A percentile compares a stretch with the other conserved stretches of the same genome.
Evolutionary conservation across 768 basidiomycete species (phyloP).

Genomic region (Guyanaporus albipodus): DNA sequence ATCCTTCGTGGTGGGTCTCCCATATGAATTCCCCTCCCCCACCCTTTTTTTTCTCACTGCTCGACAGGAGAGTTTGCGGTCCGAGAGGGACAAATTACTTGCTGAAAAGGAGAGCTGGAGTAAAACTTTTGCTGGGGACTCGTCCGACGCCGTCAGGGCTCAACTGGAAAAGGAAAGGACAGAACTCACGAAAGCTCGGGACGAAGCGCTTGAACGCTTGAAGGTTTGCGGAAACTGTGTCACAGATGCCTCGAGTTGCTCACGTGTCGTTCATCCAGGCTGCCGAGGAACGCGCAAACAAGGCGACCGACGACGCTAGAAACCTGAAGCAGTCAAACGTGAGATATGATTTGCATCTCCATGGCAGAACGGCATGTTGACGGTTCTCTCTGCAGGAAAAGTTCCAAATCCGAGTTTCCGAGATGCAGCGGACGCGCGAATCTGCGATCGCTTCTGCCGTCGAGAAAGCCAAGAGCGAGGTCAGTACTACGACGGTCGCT

Average conservation of each 20-base stretch:
- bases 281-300: slow-evolving; percentile 42
- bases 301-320: slow-evolving; percentile 41
- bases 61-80: slow-evolving; percentile 46
- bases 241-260: not conserved
- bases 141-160: slow-evolving; percentile 32
- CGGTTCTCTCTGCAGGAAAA: slow-evolving; percentile 50
- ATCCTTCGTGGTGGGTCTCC: slow-evolving; percentile 33
- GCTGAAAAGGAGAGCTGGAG: slow-evolving; percentile 49
- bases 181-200: slow-evolving; percentile 53
- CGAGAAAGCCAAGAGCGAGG: slow-evolving; percentile 50
- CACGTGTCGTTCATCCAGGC: slow-evolving; percentile 24
- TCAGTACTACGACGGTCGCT: slow-evolving; percentile 24
- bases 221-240: slow-evolving; percentile 40
- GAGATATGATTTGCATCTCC: not conserved
- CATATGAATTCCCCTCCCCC: not conserved
- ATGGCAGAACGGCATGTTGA: not conserved
- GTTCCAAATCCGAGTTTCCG: slow-evolving; percentile 51
- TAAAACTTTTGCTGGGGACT: slow-evolving; percentile 19
- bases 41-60: not conserved
- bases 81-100: slow-evolving; percentile 60
- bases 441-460: slow-evolving; percentile 54
- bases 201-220: slow-evolving; percentile 54
- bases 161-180: slow-evolving; percentile 60
- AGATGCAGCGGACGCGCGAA: slow-evolving; percentile 50
- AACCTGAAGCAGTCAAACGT: slow-evolving; percentile 35